A percentile compares a stretch with the other conserved stretches of the same genome.
phyloP scores from a whole-genome alignment of 768 basidiomycete species.

The Auricularia sp. region DNA sequence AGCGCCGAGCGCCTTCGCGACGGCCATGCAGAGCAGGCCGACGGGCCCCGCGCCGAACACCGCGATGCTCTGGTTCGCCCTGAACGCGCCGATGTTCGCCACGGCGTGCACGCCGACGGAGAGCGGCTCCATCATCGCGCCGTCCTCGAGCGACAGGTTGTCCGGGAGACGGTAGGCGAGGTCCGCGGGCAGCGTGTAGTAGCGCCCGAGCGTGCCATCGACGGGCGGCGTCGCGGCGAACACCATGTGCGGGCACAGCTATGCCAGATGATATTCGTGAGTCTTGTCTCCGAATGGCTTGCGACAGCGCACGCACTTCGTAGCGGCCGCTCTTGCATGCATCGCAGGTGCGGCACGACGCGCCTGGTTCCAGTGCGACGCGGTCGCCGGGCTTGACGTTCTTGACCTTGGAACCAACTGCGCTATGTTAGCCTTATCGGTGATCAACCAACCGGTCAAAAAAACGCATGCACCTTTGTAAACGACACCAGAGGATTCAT shows the following conservation, averaged over 20 bases:
- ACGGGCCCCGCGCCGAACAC: constrained; percentile 86
- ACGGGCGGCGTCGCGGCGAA: constrained; percentile 93
- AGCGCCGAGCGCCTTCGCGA: constrained; percentile 87
- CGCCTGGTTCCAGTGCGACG: constrained; percentile 88
- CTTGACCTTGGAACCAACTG: constrained; percentile 70
- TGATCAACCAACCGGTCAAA: no score
- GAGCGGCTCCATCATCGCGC: constrained; percentile 95
- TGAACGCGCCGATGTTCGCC: constrained; percentile 60
- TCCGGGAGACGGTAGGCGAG: constrained; percentile 76
- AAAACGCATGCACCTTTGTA: constrained; percentile 39
- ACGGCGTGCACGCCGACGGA: constrained; percentile 89
- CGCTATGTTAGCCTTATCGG: background rate
- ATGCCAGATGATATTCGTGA: background rate
- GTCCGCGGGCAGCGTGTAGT: constrained; percentile 80
- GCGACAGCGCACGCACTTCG: constrained; percentile 38
- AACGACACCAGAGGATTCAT: constrained; percentile 82
- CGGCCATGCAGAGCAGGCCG: constrained; percentile 83
- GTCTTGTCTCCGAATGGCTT: no score
- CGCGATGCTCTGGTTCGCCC: constrained; percentile 63
- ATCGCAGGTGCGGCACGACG: constrained; percentile 75
- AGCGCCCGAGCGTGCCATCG: constrained; percentile 81
- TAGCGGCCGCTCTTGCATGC: constrained; percentile 78
- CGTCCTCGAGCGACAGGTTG: constrained; percentile 83
- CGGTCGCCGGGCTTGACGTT: constrained; percentile 72
- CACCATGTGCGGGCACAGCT: constrained; percentile 79